phyloP scores from a whole-genome alignment of 2,329 filamentous ascomycete species.

The Fusarium illudens region DNA sequence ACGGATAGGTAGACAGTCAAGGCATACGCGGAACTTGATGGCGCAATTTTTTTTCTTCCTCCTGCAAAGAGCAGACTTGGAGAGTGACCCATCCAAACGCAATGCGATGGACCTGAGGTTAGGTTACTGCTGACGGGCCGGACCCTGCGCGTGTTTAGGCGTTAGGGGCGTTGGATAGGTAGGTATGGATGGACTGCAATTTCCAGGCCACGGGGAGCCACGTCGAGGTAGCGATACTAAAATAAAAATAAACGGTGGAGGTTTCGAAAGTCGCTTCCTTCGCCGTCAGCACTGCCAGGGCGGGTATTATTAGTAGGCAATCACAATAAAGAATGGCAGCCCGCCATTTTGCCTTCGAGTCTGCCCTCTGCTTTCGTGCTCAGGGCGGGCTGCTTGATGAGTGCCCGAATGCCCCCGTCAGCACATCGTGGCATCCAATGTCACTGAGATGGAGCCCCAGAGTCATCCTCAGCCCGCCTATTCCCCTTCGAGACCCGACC shows the following conservation, averaged over 20 bases:
- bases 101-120: conserved; percentile 24
- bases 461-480: conserved; percentile 8
- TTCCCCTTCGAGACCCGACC: conserved; percentile 8
- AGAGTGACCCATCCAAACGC: conserved; percentile 8
- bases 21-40: not conserved
- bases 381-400: not conserved
- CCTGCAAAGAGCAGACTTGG: not conserved
- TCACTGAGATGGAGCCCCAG: conserved; percentile 21
- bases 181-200: conserved; percentile 32
- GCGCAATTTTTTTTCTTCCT: not conserved
- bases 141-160: conserved; percentile 17
- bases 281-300: conserved; percentile 30
- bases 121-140: conserved; percentile 28
- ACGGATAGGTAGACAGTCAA: not conserved
- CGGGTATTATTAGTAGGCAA: conserved; percentile 21
- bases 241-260: conserved; percentile 34
- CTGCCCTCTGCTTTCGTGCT: not conserved
- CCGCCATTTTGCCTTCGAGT: conserved; percentile 3
- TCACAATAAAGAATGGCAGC: not conserved
- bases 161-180: conserved; percentile 35
- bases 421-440: conserved; percentile 14
- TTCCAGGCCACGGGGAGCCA: conserved; percentile 34
- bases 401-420: conserved; percentile 1
- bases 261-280: conserved; percentile 31
- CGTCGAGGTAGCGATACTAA: conserved; percentile 23